These are phyloP conservation scores for Erysimum cheiranthoides DNA, from an alignment of 345 rosid species.

Conservation along the genomic window DNA sequence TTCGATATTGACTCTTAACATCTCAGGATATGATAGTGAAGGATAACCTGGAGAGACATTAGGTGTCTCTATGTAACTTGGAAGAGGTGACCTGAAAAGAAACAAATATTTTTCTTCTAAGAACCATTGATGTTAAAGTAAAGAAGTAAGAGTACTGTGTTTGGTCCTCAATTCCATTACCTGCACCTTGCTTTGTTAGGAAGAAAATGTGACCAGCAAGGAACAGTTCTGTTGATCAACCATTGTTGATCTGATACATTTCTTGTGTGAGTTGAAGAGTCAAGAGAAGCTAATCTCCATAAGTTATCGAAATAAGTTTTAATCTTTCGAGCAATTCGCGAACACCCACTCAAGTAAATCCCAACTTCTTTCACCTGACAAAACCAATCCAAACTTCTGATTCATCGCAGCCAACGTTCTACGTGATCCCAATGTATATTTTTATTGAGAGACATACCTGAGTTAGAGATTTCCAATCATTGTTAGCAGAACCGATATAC, in stretches of 20 bases:
- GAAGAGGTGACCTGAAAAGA: slow-evolving; percentile 66
- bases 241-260: slow-evolving; percentile 67
- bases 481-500: slow-evolving; percentile 91
- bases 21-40: slow-evolving; percentile 60
- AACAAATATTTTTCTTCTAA: not conserved
- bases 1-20: slow-evolving; percentile 52
- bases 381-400: not conserved
- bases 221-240: slow-evolving; percentile 75
- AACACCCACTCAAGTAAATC: slow-evolving; percentile 76
- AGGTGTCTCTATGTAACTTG: slow-evolving; percentile 58
- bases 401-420: not conserved
- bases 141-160: not conserved
- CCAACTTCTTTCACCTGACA: slow-evolving; percentile 84
- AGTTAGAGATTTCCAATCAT: slow-evolving; percentile 94
- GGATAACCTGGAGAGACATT: slow-evolving; percentile 68
- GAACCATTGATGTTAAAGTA: not conserved
- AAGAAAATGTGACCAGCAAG: slow-evolving; percentile 93
- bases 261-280: slow-evolving; percentile 61
- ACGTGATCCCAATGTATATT: not conserved
- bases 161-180: slow-evolving; percentile 39
- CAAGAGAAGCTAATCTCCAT: slow-evolving; percentile 69
- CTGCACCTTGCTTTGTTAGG: slow-evolving; percentile 57
- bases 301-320: slow-evolving; percentile 66
- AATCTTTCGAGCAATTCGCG: slow-evolving; percentile 56
- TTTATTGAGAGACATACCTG: slow-evolving; percentile 56